These are phyloP conservation scores for Dothistroma septosporum DNA, from an alignment of 2,329 filamentous ascomycete genomes.

Conservation along the genomic window DNA sequence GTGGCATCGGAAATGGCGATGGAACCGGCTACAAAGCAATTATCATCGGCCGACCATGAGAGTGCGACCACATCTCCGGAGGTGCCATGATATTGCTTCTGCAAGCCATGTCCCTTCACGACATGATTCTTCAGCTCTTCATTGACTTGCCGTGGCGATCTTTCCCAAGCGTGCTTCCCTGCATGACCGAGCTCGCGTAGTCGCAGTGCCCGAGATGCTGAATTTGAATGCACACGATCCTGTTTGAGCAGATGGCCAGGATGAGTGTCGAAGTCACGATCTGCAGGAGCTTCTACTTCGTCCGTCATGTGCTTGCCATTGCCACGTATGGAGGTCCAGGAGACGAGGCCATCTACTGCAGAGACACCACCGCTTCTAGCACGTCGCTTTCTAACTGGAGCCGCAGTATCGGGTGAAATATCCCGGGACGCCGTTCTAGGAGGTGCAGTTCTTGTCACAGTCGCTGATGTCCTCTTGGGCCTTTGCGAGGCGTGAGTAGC, in stretches of 20 bases:
- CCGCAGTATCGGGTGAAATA: background rate
- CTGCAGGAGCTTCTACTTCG: background rate
- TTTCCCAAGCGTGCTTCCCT: constrained; percentile 19
- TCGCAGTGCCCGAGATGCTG: constrained; percentile 24
- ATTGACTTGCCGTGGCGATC: constrained; percentile 8
- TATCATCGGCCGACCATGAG: constrained; percentile 54
- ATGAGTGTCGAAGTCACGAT: background rate
- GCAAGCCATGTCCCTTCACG: constrained; percentile 41
- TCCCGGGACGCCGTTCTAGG: background rate
- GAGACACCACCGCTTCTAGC: constrained; percentile 6
- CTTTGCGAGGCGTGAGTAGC: background rate
- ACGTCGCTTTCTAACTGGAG: constrained; percentile 7
- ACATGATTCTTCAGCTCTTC: constrained; percentile 33
- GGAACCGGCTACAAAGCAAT: constrained; percentile 54
- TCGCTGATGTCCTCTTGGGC: background rate
- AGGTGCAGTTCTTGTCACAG: background rate
- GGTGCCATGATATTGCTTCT: constrained; percentile 52
- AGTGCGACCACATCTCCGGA: constrained; percentile 56
- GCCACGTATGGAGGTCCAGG: constrained; percentile 20
- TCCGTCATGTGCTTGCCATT: constrained; percentile 2
- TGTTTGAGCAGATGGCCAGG: constrained; percentile 3
- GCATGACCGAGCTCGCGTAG: constrained; percentile 27
- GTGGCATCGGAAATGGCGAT: constrained; percentile 52
- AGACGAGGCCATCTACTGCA: constrained; percentile 23
- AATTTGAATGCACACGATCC: constrained; percentile 19